phyloP scores from a whole-genome alignment of 1,139 yeast species.

The Zygoascus meyerae region DNA sequence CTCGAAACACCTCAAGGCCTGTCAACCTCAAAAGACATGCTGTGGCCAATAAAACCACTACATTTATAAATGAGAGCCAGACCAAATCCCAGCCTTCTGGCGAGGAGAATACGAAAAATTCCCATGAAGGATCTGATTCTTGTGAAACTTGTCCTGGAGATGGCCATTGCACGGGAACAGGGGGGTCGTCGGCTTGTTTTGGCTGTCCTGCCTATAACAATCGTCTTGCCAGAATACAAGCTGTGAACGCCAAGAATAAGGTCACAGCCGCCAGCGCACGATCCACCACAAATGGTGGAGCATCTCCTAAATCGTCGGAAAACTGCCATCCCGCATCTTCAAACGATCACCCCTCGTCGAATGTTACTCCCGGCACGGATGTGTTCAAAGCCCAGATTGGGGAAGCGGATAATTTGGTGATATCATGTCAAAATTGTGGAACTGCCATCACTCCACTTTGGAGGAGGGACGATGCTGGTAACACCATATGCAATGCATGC shows the following conservation, averaged over 20 bases:
- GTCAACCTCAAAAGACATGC: conserved; percentile 47
- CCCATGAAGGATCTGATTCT: conserved; percentile 12
- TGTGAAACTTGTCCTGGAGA: conserved; percentile 74
- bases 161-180: conserved; percentile 82
- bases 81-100: not conserved
- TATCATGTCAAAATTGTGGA: conserved; percentile 76
- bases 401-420: conserved; percentile 41
- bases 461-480: conserved; percentile 77
- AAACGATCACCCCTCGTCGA: too few relatives aligned
- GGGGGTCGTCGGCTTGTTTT: conserved; percentile 72
- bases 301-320: not conserved
- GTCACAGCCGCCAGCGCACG: conserved; percentile 4
- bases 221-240: conserved; percentile 38
- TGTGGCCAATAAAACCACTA: conserved; percentile 13
- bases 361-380: not conserved
- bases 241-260: not conserved
- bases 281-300: not conserved
- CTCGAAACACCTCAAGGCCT: conserved; percentile 40
- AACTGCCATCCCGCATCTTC: not conserved
- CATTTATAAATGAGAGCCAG: conserved; percentile 8
- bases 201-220: conserved; percentile 83
- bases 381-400: conserved; percentile 6
- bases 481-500: conserved; percentile 84
- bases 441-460: conserved; percentile 83
- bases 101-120: not conserved